Base-by-base conservation (phyloP, 2,329 filamentous ascomycete genomes). In the Aspergillus ochraceus region DNA sequence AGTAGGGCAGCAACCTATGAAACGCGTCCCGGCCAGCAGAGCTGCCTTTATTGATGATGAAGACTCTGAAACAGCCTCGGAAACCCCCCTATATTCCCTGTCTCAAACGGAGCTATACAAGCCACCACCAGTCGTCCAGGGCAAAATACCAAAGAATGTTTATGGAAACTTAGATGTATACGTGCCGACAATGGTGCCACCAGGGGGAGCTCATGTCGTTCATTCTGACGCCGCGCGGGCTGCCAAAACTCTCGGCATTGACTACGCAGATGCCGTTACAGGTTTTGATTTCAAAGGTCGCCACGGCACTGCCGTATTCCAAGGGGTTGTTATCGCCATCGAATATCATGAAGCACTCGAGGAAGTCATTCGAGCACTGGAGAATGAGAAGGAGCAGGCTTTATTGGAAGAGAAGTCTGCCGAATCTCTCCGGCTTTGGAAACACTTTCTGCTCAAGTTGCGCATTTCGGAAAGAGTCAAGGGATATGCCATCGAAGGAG, bases 211-310 rank as follows among this genome's bases (percentile, higher is more conserved):
- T 14, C 86, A 88, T 64, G 76, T 89, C 29, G 78, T 77, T 54
- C 80, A 85, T 61, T 74, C 80, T 14, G 79, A 88, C 54, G 89
- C 90, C 1, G 80, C 85, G 1, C 84, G 85, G 54, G 94, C 94
- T 1, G 92, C 92, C 0, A 86, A 84, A 58, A 77, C 93, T 1
- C 75, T 97, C 1, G 88, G 88, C 0, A 83, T 98, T 19, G 92
- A 98, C 76, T 96, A 90, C 73, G 91, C 91, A 2, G 91, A 94
- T 32, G 95, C 95, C 0, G 86, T 99, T 5, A 95, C 89, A 0
- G 94, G 94, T 0, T 99, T 98, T 70, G 83, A 89, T 42, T 99
- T 98, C 77, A 88, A 87, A 70, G 92, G 92, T 0, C 86, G 91
- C 2, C 88, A 91, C 58, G 94, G 94, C 17, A 97, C 92, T 2